Evolutionary conservation across 2,329 filamentous ascomycete genomes (phyloP), one percentile per base, ranked within the genome.

Genomic region (Trichoderma polysporum): DNA sequence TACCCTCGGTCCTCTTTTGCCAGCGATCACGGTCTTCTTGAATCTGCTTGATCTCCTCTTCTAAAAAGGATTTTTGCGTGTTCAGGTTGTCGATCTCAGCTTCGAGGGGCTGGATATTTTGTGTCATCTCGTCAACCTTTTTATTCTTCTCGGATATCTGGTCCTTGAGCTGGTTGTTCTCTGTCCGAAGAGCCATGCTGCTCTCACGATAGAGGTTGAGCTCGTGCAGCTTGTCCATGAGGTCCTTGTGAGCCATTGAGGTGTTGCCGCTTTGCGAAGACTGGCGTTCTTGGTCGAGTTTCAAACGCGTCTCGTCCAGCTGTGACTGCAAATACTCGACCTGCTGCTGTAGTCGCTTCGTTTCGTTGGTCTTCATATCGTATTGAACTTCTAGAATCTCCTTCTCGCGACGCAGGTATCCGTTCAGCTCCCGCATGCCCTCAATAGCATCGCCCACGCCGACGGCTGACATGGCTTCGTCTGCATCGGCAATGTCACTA

Each of bases 341-440:
- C 75, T 98, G 93, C 73, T 97, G 93, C 74, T 94, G 92, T 49
- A 97, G 80, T 63, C 95, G 89, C 79, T 96, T 97, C 63, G 88
- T 85, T 79, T 99, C 95, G 73, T 97, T 92, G 0, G 89, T 85
- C 73, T 94, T 94, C 52, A 98, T 84, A 72, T 97, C 94, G 73
- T 93, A 91, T 74, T 98, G 94, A n/a, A 97, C 92, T 73, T 99
- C 94, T 9, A 97, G 86, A 71, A 99, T 98, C 76, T 98, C 95
- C 82, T 98, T 99, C 80, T 99, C 96, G 49, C 93, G 91, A 53
- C 94, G 90, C 69, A 99, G 83, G 77, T 95, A 99, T 69, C 88
- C 91, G 79, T 97, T 96, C 66, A 99, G 87, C 74, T 98, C 94
- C 69, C 95, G 91, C 10, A 97, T 86, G 62, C 91, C 92, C 71